Evolutionary conservation across 2,329 filamentous ascomycete genomes (phyloP), one percentile per base, ranked within the genome.

Genomic region (Cryphonectria carpinicola): DNA sequence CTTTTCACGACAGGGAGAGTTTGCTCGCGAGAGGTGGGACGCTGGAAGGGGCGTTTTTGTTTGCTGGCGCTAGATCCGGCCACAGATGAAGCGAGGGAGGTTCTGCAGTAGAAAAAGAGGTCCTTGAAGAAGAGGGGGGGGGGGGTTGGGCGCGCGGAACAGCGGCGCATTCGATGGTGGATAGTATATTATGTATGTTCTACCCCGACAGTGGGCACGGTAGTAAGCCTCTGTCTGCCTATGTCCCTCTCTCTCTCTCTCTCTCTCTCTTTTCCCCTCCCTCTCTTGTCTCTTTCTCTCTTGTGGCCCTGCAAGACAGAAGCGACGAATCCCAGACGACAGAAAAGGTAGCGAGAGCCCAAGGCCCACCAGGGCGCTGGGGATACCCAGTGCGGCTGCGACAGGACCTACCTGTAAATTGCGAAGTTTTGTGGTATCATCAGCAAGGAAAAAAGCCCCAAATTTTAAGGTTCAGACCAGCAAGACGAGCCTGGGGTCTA

Each of bases 261-360:
- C 43, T 4, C 43, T 17, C 43, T 46, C 43, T 14, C 5, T 46
- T 5, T 46, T 17, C 13, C 11, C 39, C 14, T 17, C 41, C 14
- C 41, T 19, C 39, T 41, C 39, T 41, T 28, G 28, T 28, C 28
- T 28, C 41, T 19, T 43, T 19, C 46, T 14, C 22, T 25, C 19
- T 63, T 19, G 19, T 63, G 11, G 60, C 35, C 39, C 60, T 68
- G 46, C 43, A 13, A 56, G 60, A 63, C 37, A 19, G 25, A 52
- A 52, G 41, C 66, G 66, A 68, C 68, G 69, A 63, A 72, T 72
- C 71, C 71, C 66, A 66, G 68, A 66, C 62, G 52, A 52, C 43
- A 70, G 65, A 60, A 56, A 25, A 66, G 49, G 64, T 64, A 49
- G 65, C 65, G 46, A 66, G 70, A 8, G 46, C 58, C 43, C 56